Evolutionary conservation across 2,329 filamentous ascomycete genomes (phyloP), one percentile per base, ranked within the genome.

Genomic region (Rhynchosporium secalis): DNA sequence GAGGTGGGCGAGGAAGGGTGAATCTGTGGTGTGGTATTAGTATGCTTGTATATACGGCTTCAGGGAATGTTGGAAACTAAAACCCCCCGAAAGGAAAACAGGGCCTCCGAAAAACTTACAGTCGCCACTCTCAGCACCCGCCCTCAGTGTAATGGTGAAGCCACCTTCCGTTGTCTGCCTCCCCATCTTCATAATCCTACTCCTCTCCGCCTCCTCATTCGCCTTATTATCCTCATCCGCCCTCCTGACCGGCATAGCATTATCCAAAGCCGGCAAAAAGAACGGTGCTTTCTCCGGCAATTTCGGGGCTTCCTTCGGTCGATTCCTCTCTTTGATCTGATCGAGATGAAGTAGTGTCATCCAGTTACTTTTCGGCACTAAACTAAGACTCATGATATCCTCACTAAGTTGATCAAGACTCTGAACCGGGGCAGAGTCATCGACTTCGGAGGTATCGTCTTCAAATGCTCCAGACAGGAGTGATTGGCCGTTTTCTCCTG

Each of bases 291-390:
- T 96, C 74, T 97, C 91, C 0, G 95, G 95, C 6, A 87, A 84
- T 77, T 97, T 97, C 15, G 93, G 93, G 0, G 93, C 86, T 75
- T 97, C 92, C 68, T 87, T 93, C 0, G 96, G 95, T 76, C 95
- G 96, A 77, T 99, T 99, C 65, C 95, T 90, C 76, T 92, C 86
- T 78, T 78, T 90, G 74, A 99, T 96, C 31, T 92, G 79, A 72
- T 99, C 95, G 2, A 99, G 83, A 75, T 99, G 91, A 33, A 99
- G 81, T 13, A 99, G 81, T 1, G 92, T 97, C 76, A 98, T 94
- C 95, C 95, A 99, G 70, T 90, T 86, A 65, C 90, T 92, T 75
- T 90, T 92, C 10, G 95, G 96, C 4, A 98, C 88, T 56, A 98
- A 77, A 75, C 91, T 96, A 61, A 99, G 81, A 0, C 93, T 97